These are phyloP conservation scores for Arthrobotrys sinensis DNA, from an alignment of 2,329 filamentous ascomycete genomes.

Conservation along the genomic window DNA sequence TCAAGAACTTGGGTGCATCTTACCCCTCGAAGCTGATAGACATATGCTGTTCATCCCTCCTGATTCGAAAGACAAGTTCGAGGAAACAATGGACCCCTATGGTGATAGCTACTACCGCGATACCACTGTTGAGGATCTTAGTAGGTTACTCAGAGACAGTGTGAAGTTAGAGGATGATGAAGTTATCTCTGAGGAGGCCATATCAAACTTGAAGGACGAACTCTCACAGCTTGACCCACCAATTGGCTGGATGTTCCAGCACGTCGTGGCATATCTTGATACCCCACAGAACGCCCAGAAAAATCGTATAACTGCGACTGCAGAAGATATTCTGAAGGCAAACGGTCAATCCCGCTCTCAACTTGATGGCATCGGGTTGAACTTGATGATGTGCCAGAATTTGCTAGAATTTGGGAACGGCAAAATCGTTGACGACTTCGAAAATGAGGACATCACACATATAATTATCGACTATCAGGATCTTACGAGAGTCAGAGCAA, in stretches of 20 bases:
- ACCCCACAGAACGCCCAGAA: slow-evolving; percentile 48
- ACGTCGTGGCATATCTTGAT: slow-evolving; percentile 69
- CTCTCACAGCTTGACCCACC: slow-evolving; percentile 63
- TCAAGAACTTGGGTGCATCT: slow-evolving; percentile 74
- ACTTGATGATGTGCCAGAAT: slow-evolving; percentile 71
- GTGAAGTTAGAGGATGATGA: slow-evolving; percentile 55
- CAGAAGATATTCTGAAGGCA: slow-evolving; percentile 42
- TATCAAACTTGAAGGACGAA: slow-evolving; percentile 65
- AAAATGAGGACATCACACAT: slow-evolving; percentile 78
- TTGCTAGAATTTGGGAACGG: slow-evolving; percentile 81
- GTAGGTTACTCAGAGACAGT: slow-evolving; percentile 41
- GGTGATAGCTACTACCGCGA: slow-evolving; percentile 88
- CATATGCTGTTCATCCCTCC: slow-evolving; percentile 81
- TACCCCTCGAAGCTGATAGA: slow-evolving; percentile 74
- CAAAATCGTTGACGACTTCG: slow-evolving; percentile 70
- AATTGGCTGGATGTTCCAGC: slow-evolving; percentile 71
- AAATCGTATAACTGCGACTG: slow-evolving; percentile 38
- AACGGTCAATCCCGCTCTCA: slow-evolving; percentile 57
- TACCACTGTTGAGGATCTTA: slow-evolving; percentile 67
- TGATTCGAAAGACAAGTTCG: slow-evolving; percentile 72
- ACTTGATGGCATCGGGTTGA: slow-evolving; percentile 62
- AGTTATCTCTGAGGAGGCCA: slow-evolving; percentile 25
- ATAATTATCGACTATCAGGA: slow-evolving; percentile 75
- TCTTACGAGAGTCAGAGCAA: slow-evolving; percentile 61
- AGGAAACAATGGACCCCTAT: slow-evolving; percentile 79